A percentile compares a stretch with the other conserved stretches of the same genome.
phyloP scores from a whole-genome alignment of 495 filamentous ascomycete genomes.

The Wilcoxina mikolae region DNA sequence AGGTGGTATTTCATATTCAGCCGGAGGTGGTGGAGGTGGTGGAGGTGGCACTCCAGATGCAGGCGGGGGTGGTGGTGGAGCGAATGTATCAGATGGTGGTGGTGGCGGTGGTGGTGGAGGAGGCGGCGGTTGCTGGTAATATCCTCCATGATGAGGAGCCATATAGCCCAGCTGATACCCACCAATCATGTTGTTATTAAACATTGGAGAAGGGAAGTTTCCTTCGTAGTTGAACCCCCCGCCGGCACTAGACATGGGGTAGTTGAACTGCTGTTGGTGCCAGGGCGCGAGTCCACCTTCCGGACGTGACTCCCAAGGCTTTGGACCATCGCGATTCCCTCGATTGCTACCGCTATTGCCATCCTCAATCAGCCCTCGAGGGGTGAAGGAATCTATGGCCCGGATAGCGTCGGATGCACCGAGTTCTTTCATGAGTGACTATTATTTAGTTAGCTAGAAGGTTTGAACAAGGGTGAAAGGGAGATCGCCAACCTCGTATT shows the following conservation, averaged over 20 bases:
- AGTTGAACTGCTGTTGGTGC: conserved; percentile 17
- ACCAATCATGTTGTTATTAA: background rate
- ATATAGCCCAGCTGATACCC: background rate
- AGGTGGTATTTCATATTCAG: conserved; percentile 3
- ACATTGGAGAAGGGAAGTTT: background rate
- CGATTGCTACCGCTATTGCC: conserved; percentile 41
- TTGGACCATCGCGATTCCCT: conserved; percentile 34
- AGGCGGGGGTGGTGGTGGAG: background rate
- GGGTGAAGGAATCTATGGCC: conserved; percentile 37
- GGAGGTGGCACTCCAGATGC: background rate
- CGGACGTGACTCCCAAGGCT: conserved; percentile 79
- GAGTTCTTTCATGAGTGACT: conserved; percentile 95
- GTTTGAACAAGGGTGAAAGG: background rate
- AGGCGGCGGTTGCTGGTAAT: conserved; percentile 5
- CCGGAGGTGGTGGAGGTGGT: background rate
- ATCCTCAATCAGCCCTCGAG: conserved; percentile 59
- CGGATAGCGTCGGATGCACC: conserved; percentile 50
- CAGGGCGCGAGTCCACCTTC: conserved; percentile 72
- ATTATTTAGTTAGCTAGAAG: conserved; percentile 29
- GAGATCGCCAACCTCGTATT: conserved; percentile 61
- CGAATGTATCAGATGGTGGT: conserved; percentile 1
- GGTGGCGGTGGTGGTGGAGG: background rate
- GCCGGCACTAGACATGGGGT: background rate
- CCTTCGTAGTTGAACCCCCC: conserved; percentile 14
- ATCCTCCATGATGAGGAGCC: background rate